Percentiles rank a stretch among this genome's conserved stretches.
These are phyloP conservation scores for Haberlea rhodopensis DNA, from an alignment of 257 asterid genomes.

Conservation along the genomic window DNA sequence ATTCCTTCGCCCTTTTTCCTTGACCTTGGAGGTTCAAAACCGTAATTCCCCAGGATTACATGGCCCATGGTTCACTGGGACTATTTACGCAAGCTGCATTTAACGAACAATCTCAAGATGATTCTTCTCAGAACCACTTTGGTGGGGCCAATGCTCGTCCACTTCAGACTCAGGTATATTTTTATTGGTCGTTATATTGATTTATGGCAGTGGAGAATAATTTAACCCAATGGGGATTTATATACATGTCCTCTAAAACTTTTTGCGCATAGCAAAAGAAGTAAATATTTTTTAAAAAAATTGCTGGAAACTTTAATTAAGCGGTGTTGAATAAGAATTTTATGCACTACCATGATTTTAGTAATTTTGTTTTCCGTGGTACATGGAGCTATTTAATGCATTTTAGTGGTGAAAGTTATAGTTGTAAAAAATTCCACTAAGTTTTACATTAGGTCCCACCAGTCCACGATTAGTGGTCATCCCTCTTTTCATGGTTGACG, in stretches of 20 bases:
- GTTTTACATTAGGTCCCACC: no score
- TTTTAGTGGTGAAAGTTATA: neutral
- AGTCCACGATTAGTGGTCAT: no score
- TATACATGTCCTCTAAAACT: neutral
- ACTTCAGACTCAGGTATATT: conserved; percentile 79
- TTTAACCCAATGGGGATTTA: neutral
- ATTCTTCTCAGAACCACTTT: conserved; percentile 72
- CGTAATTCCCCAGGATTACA: conserved; percentile 63
- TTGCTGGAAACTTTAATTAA: neutral
- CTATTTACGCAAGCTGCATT: conserved; percentile 86
- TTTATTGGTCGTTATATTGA: neutral
- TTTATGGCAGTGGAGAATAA: conserved; percentile 9
- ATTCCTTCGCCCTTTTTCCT: conserved; percentile 2
- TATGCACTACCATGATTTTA: neutral
- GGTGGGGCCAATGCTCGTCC: conserved; percentile 57
- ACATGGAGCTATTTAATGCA: neutral
- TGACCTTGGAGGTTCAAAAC: conserved; percentile 9
- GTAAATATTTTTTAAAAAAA: neutral
- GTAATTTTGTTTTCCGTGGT: neutral
- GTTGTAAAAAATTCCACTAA: neutral
- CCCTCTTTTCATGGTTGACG: neutral
- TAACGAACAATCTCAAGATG: conserved; percentile 83
- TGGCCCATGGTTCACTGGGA: conserved; percentile 90
- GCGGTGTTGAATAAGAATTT: neutral
- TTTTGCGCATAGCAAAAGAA: neutral